Conservation (phyloP, 345 rosid genomes). For the Trapa incisa region DNA sequence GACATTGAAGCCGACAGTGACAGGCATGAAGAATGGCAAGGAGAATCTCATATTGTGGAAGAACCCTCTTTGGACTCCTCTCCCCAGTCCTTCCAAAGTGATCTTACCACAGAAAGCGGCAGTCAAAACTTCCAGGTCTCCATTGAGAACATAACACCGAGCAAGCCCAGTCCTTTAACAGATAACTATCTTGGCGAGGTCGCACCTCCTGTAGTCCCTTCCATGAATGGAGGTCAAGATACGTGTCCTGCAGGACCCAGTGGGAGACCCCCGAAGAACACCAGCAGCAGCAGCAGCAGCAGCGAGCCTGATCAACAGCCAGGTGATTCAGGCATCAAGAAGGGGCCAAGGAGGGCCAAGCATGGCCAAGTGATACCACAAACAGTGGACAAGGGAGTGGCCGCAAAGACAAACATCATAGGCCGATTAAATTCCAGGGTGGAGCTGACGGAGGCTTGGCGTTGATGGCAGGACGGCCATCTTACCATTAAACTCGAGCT, state of each 20-base stretch:
- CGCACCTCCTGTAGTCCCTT: constrained; percentile 24
- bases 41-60: constrained; percentile 15
- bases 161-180: neutral
- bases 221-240: constrained; percentile 14
- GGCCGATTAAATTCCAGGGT: constrained; percentile 45
- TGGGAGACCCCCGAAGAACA: constrained; percentile 8
- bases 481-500: neutral
- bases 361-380: constrained; percentile 19
- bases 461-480: constrained; percentile 20
- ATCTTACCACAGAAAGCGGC: constrained; percentile 20
- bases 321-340: constrained; percentile 17
- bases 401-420: constrained; percentile 18
- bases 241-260: constrained; percentile 10
- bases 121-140: constrained; percentile 23
- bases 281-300: constrained; percentile 12
- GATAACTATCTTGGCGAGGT: too few species aligned
- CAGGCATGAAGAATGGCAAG: constrained; percentile 20
- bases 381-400: constrained; percentile 24
- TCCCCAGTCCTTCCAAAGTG: constrained; percentile 18
- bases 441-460: constrained; percentile 71
- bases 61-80: constrained; percentile 30
- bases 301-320: constrained; percentile 16
- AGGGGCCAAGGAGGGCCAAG: constrained; percentile 21
- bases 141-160: constrained; percentile 32
- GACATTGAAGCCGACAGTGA: constrained; percentile 14